Percentiles rank a stretch among this genome's conserved stretches.
These are phyloP conservation scores for Capronia epimyces DNA, from an alignment of 2,329 filamentous ascomycete species.

Conservation along the genomic window DNA sequence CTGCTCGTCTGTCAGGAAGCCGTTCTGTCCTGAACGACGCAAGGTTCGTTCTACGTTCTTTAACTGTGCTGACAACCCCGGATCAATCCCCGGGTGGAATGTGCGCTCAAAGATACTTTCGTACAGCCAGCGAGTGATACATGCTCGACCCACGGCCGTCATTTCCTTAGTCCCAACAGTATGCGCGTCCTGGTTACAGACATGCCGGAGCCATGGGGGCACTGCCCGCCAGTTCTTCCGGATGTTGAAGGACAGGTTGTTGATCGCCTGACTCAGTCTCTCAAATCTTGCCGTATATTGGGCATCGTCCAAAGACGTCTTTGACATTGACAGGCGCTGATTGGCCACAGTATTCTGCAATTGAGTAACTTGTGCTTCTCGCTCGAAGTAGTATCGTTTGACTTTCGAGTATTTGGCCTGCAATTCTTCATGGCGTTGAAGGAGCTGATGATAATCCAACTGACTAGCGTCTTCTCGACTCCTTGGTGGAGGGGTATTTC, in stretches of 20 bases:
- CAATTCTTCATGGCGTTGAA: conserved; percentile 43
- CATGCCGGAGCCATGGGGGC: conserved; percentile 71
- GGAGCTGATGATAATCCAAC: conserved; percentile 43
- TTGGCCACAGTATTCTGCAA: conserved; percentile 97
- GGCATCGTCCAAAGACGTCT: conserved; percentile 89
- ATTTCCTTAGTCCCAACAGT: conserved; percentile 92
- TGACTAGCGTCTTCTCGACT: conserved; percentile 39
- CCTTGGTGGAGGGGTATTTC: conserved; percentile 45
- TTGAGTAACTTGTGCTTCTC: conserved; percentile 82
- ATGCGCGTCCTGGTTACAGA: conserved; percentile 78
- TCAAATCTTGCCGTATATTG: conserved; percentile 88
- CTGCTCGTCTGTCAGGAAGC: conserved; percentile 39
- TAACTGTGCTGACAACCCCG: conserved; percentile 66
- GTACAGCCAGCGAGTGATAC: conserved; percentile 83
- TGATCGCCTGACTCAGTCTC: conserved; percentile 86
- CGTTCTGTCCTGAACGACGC: conserved; percentile 45
- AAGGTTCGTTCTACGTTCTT: conserved; percentile 87
- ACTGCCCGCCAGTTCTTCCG: conserved; percentile 86
- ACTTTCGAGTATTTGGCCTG: conserved; percentile 95
- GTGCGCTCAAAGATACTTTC: conserved; percentile 86
- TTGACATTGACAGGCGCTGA: conserved; percentile 88
- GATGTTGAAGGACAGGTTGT: conserved; percentile 91
- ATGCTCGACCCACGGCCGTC: conserved; percentile 86
- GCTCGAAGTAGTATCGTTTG: conserved; percentile 94
- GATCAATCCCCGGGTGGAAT: conserved; percentile 85